A percentile compares a stretch with the other conserved stretches of the same genome.
These are phyloP conservation scores for Myxozyma kluyveri DNA, from an alignment of 805 yeast species.

Conservation along the genomic window DNA sequence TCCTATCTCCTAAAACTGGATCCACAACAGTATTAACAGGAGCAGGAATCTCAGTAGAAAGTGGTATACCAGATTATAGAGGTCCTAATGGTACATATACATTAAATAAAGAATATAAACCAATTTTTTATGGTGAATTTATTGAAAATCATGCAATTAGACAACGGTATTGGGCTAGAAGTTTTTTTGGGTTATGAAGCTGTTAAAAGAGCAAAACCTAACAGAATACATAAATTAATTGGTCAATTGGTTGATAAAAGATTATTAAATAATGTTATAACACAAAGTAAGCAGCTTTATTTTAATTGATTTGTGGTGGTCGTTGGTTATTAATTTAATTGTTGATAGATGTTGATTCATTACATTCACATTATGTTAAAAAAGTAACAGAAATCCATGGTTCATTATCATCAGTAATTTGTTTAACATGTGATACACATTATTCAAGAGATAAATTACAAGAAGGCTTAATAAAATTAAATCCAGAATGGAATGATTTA, in stretches of 20 bases:
- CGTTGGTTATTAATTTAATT: neutral
- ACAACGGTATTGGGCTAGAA: slow-evolving; percentile 36
- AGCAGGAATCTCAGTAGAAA: slow-evolving; percentile 35
- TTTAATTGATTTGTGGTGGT: neutral
- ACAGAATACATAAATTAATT: slow-evolving; percentile 26
- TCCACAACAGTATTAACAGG: slow-evolving; percentile 33
- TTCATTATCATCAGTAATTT: slow-evolving; percentile 27
- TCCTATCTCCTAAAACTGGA: slow-evolving; percentile 25
- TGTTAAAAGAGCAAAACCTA: slow-evolving; percentile 29
- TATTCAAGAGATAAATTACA: slow-evolving; percentile 26
- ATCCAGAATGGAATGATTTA: slow-evolving; percentile 31
- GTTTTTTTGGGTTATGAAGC: slow-evolving; percentile 33
- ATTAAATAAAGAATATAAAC: slow-evolving; percentile 31
- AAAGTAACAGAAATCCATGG: slow-evolving; percentile 35
- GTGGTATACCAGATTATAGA: slow-evolving; percentile 36
- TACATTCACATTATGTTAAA: slow-evolving; percentile 29
- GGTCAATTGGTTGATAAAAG: slow-evolving; percentile 26
- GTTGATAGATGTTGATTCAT: slow-evolving; percentile 30
- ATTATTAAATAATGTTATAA: slow-evolving; percentile 24
- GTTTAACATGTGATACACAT: slow-evolving; percentile 31
- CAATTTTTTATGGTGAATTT: slow-evolving; percentile 35
- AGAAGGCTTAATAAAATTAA: slow-evolving; percentile 18
- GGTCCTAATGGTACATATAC: slow-evolving; percentile 36
- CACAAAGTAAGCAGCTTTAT: slow-evolving; percentile 32
- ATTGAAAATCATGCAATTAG: slow-evolving; percentile 25